phyloP scores from a whole-genome alignment of 495 filamentous ascomycete species.

The Rhizodiscina lignyota region DNA sequence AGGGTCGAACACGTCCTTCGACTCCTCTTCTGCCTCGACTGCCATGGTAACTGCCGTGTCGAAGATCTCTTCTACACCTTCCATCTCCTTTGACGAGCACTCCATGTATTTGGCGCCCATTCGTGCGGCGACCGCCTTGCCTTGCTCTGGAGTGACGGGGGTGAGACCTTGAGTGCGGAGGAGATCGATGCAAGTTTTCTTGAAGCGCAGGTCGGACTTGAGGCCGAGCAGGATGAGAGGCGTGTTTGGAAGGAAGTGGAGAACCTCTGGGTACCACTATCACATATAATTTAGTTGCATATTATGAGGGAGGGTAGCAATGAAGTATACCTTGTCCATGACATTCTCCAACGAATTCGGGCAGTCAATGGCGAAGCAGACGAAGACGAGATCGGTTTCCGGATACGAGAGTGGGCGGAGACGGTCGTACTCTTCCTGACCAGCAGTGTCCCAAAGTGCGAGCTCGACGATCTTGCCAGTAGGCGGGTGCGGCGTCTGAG shows the following conservation, averaged over 20 bases:
- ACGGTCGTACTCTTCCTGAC: constrained; percentile 96
- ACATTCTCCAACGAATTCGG: constrained; percentile 96
- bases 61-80: constrained; percentile 89
- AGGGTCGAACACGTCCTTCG: constrained; percentile 45
- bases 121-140: constrained; percentile 64
- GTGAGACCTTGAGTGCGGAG: constrained; percentile 95
- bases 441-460: constrained; percentile 95
- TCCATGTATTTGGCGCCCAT: constrained; percentile 95
- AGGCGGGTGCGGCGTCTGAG: constrained; percentile 70
- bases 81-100: constrained; percentile 95
- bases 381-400: constrained; percentile 92
- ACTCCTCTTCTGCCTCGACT: constrained; percentile 47
- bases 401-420: constrained; percentile 91
- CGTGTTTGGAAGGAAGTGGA: constrained; percentile 96
- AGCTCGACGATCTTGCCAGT: constrained; percentile 90
- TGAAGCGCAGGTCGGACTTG: constrained; percentile 88
- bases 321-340: constrained; percentile 72
- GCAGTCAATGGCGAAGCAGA: constrained; percentile 98
- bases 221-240: constrained; percentile 89
- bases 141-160: constrained; percentile 82
- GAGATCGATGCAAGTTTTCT: constrained; percentile 91
- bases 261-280: constrained; percentile 97
- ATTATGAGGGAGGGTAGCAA: background rate
- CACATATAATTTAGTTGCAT: constrained; percentile 8
- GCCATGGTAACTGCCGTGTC: constrained; percentile 74